Percentiles rank a stretch among this genome's conserved stretches.
Evolutionary conservation across 345 rosid genomes (phyloP).

Genomic region (Sonneratia caseolaris): DNA sequence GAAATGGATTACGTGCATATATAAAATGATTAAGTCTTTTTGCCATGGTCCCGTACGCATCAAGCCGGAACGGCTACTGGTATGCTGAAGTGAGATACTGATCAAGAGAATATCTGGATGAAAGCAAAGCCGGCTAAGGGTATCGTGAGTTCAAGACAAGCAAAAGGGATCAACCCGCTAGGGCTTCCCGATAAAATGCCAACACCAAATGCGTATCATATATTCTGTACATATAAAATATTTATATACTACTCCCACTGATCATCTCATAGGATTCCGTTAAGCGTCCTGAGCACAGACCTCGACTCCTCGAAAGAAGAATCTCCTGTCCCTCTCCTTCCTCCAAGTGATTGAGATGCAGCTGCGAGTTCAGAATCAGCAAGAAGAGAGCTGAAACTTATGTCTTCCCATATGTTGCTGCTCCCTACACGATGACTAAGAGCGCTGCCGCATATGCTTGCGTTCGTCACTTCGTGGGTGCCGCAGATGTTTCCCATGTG

Average conservation of each 20-base stretch:
- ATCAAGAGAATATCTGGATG: neutral
- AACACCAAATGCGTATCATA: neutral
- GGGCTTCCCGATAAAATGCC: neutral
- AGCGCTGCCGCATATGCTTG: neutral
- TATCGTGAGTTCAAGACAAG: neutral
- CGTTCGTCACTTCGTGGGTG: neutral
- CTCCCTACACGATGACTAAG: neutral
- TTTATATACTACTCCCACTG: neutral
- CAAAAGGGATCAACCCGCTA: neutral
- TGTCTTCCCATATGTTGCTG: neutral
- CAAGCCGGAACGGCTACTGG: too few relatives aligned
- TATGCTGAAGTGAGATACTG: neutral
- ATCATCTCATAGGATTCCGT: neutral
- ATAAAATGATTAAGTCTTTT: too few relatives aligned
- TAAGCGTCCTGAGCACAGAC: neutral
- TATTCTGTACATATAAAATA: neutral
- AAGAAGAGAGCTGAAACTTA: neutral
- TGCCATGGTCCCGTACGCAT: too few relatives aligned
- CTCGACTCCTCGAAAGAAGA: neutral
- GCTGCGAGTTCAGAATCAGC: neutral
- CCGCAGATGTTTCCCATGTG: neutral
- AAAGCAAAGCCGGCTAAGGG: neutral
- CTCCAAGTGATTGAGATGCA: neutral
- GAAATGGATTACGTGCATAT: too few relatives aligned
- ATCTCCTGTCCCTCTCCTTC: neutral